A percentile compares a stretch with the other conserved stretches of the same genome.
phyloP scores from a whole-genome alignment of 1,284 basidiomycete species.

The Irpex sp. region DNA sequence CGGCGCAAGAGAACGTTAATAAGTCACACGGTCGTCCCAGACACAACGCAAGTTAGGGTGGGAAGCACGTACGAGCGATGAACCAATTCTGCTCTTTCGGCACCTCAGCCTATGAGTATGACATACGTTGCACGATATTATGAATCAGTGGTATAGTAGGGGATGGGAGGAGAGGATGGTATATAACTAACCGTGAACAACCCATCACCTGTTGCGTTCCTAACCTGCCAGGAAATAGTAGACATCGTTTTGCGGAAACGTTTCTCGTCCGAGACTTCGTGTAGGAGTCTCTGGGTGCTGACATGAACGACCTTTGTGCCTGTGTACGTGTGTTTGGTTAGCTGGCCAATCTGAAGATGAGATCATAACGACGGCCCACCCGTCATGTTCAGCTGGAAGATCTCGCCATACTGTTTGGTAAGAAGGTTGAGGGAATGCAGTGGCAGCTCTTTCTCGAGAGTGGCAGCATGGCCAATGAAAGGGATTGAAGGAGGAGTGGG shows the following conservation, averaged over 20 bases:
- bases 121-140: too few species aligned
- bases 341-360: neutral
- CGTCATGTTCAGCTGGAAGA: slow-evolving; percentile 37
- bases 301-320: slow-evolving; percentile 30
- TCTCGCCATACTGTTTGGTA: slow-evolving; percentile 42
- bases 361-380: slow-evolving; percentile 23
- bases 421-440: slow-evolving; percentile 35
- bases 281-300: slow-evolving; percentile 33
- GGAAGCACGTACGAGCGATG: slow-evolving; percentile 35
- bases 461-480: slow-evolving; percentile 41
- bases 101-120: slow-evolving; percentile 23
- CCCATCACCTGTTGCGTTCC: slow-evolving; percentile 42
- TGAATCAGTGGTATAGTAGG: too few species aligned
- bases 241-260: slow-evolving; percentile 38
- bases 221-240: slow-evolving; percentile 33
- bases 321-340: slow-evolving; percentile 7
- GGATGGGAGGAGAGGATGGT: neutral
- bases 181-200: slow-evolving; percentile 32
- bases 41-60: neutral
- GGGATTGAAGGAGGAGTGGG: slow-evolving; percentile 40
- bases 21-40: too few species aligned
- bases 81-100: slow-evolving; percentile 43
- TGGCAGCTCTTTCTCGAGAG: slow-evolving; percentile 37
- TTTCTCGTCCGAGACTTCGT: slow-evolving; percentile 42
- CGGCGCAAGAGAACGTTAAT: neutral